Percentiles rank a stretch among this genome's conserved stretches.
These are phyloP conservation scores for Cardiospermum halicacabum DNA, from an alignment of 345 rosid species.

Conservation along the genomic window DNA sequence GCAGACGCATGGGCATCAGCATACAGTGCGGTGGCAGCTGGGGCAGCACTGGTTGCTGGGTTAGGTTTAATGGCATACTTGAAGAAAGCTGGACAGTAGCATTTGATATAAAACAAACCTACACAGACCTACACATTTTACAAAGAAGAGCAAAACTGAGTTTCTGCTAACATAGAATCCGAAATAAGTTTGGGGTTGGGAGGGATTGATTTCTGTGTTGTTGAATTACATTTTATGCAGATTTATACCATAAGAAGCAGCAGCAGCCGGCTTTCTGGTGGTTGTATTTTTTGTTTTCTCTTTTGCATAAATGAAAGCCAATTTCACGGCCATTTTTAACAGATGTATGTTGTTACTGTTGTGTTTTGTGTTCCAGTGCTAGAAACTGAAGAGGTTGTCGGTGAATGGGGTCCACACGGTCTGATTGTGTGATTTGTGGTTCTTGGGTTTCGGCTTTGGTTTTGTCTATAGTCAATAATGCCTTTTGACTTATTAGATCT, in stretches of 20 bases:
- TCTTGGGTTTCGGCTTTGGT: not conserved
- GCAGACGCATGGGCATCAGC: slow-evolving; percentile 89
- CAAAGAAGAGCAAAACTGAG: not conserved
- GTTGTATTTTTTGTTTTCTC: not conserved
- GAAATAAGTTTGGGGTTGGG: slow-evolving; percentile 1
- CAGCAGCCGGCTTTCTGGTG: slow-evolving; percentile 5
- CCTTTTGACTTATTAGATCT: not conserved
- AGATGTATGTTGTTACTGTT: too few relatives aligned
- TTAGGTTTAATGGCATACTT: slow-evolving; percentile 81
- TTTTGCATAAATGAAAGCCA: not conserved
- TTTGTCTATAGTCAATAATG: not conserved
- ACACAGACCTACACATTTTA: not conserved
- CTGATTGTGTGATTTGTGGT: not conserved
- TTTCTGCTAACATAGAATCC: slow-evolving; percentile 9
- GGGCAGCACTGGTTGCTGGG: slow-evolving; percentile 90
- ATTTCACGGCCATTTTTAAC: slow-evolving; percentile 5
- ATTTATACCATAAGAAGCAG: slow-evolving; percentile 12
- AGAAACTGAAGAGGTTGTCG: too few relatives aligned
- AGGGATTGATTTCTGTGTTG: not conserved
- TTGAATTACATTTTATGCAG: slow-evolving; percentile 3
- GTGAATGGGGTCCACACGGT: not conserved
- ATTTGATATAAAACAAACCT: not conserved
- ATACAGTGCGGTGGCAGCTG: slow-evolving; percentile 82
- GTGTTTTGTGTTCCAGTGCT: too few relatives aligned
- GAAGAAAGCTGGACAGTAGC: slow-evolving; percentile 49